Percentiles rank a stretch among this genome's conserved stretches.
Evolutionary conservation across 371 early-diverging fungal species (phyloP).

Genomic region (Caulochytrium protostelioides): DNA sequence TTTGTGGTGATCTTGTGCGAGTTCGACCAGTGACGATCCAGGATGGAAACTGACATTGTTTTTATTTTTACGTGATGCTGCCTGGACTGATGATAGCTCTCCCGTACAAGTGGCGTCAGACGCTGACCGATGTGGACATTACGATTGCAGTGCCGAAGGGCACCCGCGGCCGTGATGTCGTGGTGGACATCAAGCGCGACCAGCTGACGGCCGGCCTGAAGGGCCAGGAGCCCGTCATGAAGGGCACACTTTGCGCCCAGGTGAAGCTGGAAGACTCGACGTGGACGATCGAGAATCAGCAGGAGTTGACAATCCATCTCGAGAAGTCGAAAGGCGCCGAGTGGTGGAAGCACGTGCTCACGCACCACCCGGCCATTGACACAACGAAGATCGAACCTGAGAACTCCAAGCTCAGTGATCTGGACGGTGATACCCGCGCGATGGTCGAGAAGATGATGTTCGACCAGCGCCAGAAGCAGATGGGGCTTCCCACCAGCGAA

Average conservation of each 20-base stretch:
- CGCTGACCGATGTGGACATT: conserved; percentile 60
- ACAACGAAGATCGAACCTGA: conserved; percentile 77
- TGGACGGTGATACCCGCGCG: conserved; percentile 73
- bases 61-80: neutral
- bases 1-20: neutral
- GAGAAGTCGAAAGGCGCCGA: conserved; percentile 63
- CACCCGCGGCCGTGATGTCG: conserved; percentile 44
- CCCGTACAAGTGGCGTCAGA: conserved; percentile 65
- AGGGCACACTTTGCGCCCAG: conserved; percentile 45
- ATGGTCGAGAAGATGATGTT: conserved; percentile 51
- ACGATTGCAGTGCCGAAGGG: conserved; percentile 52
- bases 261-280: conserved; percentile 61
- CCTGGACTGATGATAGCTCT: conserved; percentile 17
- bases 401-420: conserved; percentile 62
- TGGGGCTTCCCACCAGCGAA: conserved; percentile 63
- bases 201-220: conserved; percentile 49
- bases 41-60: neutral
- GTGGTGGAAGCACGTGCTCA: conserved; percentile 81
- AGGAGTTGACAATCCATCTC: conserved; percentile 50
- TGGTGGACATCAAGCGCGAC: conserved; percentile 41
- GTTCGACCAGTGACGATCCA: no score
- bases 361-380: conserved; percentile 58
- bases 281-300: conserved; percentile 56
- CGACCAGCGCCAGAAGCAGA: conserved; percentile 72
- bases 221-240: conserved; percentile 48